Conservation (phyloP, 2,329 filamentous ascomycete genomes). For the Fusarium udum region DNA sequence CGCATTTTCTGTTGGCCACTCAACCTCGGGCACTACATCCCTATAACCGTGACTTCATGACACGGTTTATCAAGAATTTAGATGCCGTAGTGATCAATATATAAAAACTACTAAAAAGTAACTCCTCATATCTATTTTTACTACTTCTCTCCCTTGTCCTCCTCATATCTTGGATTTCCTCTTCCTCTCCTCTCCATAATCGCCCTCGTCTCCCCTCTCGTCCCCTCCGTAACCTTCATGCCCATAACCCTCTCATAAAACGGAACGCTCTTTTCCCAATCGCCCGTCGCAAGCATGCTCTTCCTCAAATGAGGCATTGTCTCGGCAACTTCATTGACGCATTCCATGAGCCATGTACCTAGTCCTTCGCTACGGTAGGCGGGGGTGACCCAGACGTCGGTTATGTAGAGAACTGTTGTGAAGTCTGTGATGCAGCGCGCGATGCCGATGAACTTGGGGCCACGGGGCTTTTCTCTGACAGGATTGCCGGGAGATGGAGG, state of each 20-base stretch:
- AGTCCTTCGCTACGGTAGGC: slow-evolving; percentile 66
- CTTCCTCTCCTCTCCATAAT: slow-evolving; percentile 39
- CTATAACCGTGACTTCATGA: background rate
- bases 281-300: slow-evolving; percentile 58
- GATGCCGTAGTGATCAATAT: rapidly evolving
- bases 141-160: background rate
- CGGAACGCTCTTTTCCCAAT: slow-evolving; percentile 46
- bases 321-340: slow-evolving; percentile 61
- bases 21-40: background rate
- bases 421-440: slow-evolving; percentile 71
- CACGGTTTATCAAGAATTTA: too few relatives aligned
- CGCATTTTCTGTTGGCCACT: background rate
- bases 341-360: slow-evolving; percentile 68
- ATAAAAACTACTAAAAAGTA: rapidly evolving
- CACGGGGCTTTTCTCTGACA: rapidly evolving
- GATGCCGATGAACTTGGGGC: slow-evolving; percentile 42
- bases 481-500: rapidly evolving
- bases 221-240: slow-evolving; percentile 43
- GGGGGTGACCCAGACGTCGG: slow-evolving; percentile 69
- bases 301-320: slow-evolving; percentile 65
- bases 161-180: slow-evolving; percentile 34
- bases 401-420: slow-evolving; percentile 68
- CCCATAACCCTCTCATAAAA: slow-evolving; percentile 47
- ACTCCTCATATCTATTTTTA: background rate
- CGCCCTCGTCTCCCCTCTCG: slow-evolving; percentile 31